These are phyloP conservation scores for Sphagnum fallax DNA, from an alignment of 228 moss, liverwort and hornwort genomes.

Conservation along the genomic window DNA sequence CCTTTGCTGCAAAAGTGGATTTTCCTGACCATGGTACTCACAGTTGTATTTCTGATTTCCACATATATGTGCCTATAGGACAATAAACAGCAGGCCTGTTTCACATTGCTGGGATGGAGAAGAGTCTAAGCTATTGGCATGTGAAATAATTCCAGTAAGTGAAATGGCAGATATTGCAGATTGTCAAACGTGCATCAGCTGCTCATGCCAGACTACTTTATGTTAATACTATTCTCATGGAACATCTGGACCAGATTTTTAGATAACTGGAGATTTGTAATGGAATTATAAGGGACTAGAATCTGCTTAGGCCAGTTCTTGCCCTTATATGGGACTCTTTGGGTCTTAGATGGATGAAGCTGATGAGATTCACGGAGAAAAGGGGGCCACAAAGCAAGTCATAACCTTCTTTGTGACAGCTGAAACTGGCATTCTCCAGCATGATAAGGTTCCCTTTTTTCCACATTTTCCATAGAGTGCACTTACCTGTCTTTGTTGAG, in stretches of 20 bases:
- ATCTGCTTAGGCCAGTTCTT: no score
- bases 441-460: constrained; percentile 40
- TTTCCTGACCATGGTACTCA: no score
- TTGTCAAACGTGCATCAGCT: neutral
- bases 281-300: no score
- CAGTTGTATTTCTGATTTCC: no score
- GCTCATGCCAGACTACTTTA: neutral
- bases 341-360: constrained; percentile 7
- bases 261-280: no score
- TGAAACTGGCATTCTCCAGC: constrained; percentile 58
- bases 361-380: constrained; percentile 11
- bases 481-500: neutral
- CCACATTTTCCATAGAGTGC: no score
- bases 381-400: constrained; percentile 18
- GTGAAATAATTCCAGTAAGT: constrained; percentile 48
- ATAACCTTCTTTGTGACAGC: constrained; percentile 76
- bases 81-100: constrained; percentile 29
- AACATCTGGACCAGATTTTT: neutral
- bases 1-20: neutral
- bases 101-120: constrained; percentile 86
- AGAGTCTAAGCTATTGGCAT: constrained; percentile 65
- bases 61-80: constrained; percentile 5
- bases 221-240: neutral
- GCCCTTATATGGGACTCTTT: no score
- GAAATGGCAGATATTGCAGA: neutral